These are phyloP conservation scores for Curvularia spicifera DNA, from an alignment of 2,329 filamentous ascomycete species.

Conservation along the genomic window DNA sequence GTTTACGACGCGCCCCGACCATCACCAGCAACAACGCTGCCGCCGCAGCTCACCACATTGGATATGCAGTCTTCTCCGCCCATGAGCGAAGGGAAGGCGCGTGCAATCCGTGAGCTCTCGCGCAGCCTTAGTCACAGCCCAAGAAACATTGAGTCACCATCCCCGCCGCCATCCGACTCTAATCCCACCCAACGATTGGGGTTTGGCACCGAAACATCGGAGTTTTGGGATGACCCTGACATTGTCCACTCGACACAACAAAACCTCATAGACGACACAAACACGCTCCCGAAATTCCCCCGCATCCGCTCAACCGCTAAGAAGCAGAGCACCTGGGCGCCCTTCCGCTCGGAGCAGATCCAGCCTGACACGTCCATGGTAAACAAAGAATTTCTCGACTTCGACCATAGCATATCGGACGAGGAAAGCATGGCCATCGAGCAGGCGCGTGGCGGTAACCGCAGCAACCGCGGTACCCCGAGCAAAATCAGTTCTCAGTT, in stretches of 20 bases:
- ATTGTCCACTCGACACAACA: slow-evolving; percentile 50
- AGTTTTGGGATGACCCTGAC: slow-evolving; percentile 47
- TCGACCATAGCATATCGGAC: slow-evolving; percentile 50
- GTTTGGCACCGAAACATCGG: slow-evolving; percentile 31
- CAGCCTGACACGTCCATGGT: slow-evolving; percentile 49
- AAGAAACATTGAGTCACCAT: slow-evolving; percentile 39
- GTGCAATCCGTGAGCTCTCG: slow-evolving; percentile 48
- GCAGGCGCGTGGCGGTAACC: slow-evolving; percentile 59
- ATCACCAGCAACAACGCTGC: slow-evolving; percentile 22
- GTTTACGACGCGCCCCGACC: slow-evolving; percentile 41
- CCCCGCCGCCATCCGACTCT: slow-evolving; percentile 44
- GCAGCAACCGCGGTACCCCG: slow-evolving; percentile 47
- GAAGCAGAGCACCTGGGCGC: slow-evolving; percentile 48
- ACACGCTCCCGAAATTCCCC: slow-evolving; percentile 41
- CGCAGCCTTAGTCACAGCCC: slow-evolving; percentile 45
- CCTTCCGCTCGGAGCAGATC: slow-evolving; percentile 42
- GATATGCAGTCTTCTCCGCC: slow-evolving; percentile 49
- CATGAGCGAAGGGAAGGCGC: slow-evolving; percentile 47
- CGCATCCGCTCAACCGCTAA: slow-evolving; percentile 49
- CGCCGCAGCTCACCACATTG: slow-evolving; percentile 26
- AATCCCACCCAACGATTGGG: slow-evolving; percentile 45
- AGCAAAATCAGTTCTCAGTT: slow-evolving; percentile 59
- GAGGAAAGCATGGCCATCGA: slow-evolving; percentile 63
- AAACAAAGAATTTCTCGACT: slow-evolving; percentile 50
- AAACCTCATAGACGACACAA: slow-evolving; percentile 46